Percentiles rank a stretch among this genome's conserved stretches.
These are phyloP conservation scores for Isoetes engelmannii DNA, from an alignment of 83 land plant genomes.

Conservation along the genomic window DNA sequence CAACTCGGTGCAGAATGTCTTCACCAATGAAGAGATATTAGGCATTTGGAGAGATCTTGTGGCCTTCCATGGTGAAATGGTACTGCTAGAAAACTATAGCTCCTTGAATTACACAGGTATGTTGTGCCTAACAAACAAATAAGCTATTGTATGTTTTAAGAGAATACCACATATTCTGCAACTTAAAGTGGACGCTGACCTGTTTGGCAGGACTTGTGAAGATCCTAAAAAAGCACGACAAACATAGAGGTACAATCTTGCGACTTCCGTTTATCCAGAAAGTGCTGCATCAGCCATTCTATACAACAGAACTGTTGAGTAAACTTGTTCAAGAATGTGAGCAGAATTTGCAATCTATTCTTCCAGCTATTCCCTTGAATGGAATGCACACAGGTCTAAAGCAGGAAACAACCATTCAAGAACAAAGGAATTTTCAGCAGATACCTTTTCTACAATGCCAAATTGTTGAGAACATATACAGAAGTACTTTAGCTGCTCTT, in stretches of 20 bases:
- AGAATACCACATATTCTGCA: too few relatives aligned
- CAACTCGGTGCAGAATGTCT: too few relatives aligned
- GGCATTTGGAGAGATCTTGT: constrained; percentile 17
- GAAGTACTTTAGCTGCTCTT: too few relatives aligned
- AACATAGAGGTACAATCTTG: constrained; percentile 53
- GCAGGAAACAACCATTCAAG: too few relatives aligned
- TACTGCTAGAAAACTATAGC: constrained; percentile 12
- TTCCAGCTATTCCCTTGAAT: constrained; percentile 32
- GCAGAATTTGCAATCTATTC: constrained; percentile 45
- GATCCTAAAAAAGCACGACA: constrained; percentile 71
- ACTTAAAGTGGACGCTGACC: too few relatives aligned
- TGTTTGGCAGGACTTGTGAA: constrained; percentile 55
- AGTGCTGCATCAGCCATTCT: constrained; percentile 59
- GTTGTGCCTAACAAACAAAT: background rate
- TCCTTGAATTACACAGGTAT: constrained; percentile 6
- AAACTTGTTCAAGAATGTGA: constrained; percentile 59
- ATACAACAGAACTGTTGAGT: constrained; percentile 54
- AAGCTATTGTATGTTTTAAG: too few relatives aligned
- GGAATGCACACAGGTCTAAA: too few relatives aligned
- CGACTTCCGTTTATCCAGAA: constrained; percentile 53
- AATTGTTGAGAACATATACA: too few relatives aligned
- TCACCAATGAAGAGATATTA: constrained; percentile 27
- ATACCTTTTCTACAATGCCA: too few relatives aligned
- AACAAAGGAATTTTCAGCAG: too few relatives aligned
- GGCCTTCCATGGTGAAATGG: constrained; percentile 14